Base-by-base conservation (phyloP, 2,329 filamentous ascomycete species). In the Rutstroemia sydowiana region DNA sequence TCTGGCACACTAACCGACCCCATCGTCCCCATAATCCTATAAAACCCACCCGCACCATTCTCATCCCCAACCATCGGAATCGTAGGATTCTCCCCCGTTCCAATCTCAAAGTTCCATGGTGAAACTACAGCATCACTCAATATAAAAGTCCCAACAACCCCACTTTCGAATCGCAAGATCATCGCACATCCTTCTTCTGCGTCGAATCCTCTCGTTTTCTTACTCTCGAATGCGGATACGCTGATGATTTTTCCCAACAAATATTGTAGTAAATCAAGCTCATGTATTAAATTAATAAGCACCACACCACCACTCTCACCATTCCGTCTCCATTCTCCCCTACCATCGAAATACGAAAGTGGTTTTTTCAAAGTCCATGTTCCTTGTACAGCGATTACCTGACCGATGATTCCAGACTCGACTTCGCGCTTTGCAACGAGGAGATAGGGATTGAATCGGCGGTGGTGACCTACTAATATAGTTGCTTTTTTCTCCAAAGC, bases 271-370 rank as follows among this genome's bases (percentile, higher is more conserved):
- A 81, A 65, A 54, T 82, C 79, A 36, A 82, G 67, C 45, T 83
- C 79, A 58, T 83, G 79, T n/a, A 82, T 72, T 40, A 82, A 65
- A 59, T 82, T 83, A 54, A 81, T 81, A 2, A 75, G 66, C 7
- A 82, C 65, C 0, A 75, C 72, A 0, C 77, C 78, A 1, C 73
- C 74, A 2, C 68, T 62, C 5, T 61, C 64, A 2, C 57, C 51
- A 3, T 64, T 59, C 6, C 70, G 68, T 13, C 75, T 70, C 78
- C 79, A 81, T 36, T 72, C 70, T 0, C 67, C 66, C 0, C 72
- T 71, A 0, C 70, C 56, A 2, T 71, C 66, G 55, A 77, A 82
- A 64, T 82, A 83, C 0, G 65, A 52, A 0, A 59, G 43, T 0
- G 78, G 75, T 55, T 83, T 82, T 54, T 67, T 71, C 0, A 73